Conservation (phyloP, 345 rosid genomes). For the Hibiscus syriacus region DNA sequence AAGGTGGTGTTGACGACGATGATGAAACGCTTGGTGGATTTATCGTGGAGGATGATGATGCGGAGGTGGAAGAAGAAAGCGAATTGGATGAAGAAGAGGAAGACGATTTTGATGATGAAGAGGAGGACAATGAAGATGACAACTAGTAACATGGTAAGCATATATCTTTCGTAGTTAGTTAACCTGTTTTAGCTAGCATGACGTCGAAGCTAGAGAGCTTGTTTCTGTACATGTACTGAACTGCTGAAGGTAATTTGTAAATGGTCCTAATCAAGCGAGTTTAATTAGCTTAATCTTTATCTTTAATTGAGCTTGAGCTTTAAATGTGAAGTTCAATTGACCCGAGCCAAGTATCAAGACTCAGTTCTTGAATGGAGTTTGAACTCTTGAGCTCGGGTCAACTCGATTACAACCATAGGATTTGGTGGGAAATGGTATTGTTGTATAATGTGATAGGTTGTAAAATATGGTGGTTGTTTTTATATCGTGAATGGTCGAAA, state of each 20-base stretch:
- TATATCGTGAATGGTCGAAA: no score
- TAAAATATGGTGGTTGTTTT: no score
- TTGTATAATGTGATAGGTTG: no score
- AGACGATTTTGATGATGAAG: constrained; percentile 27
- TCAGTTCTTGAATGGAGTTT: no score
- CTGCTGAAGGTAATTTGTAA: background rate
- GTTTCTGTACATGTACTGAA: background rate
- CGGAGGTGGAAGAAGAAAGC: constrained; percentile 19
- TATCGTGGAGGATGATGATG: constrained; percentile 51
- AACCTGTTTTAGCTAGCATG: background rate
- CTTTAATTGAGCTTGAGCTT: no score
- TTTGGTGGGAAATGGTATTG: no score
- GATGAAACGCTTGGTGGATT: constrained; percentile 72
- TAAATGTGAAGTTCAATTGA: no score
- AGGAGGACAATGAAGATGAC: constrained; percentile 13
- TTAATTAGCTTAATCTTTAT: no score
- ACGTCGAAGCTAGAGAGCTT: background rate
- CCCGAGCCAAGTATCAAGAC: no score
- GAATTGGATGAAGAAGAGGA: constrained; percentile 20
- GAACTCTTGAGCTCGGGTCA: no score
- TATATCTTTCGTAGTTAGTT: background rate
- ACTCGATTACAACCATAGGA: no score
- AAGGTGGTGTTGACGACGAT: constrained; percentile 29
- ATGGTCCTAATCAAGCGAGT: no score
- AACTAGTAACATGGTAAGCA: constrained; percentile 15